Conservation (phyloP, 169 alveolate species). For the Cryptosporidium xiaoi region DNA sequence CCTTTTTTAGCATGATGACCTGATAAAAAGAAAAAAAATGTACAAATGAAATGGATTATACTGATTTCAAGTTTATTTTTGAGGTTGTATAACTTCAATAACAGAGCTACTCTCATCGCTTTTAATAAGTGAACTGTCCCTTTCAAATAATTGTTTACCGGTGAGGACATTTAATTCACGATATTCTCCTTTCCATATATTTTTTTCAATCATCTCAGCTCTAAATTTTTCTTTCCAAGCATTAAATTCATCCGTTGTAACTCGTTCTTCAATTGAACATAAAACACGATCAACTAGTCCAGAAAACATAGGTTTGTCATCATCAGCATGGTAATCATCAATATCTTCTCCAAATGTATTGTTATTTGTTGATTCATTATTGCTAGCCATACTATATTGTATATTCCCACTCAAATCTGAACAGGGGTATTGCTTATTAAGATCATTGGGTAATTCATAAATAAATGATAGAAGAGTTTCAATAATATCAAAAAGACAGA, state of each 20-base stretch:
- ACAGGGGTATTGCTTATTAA: background rate
- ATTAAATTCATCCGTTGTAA: slow-evolving; percentile 34
- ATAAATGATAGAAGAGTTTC: slow-evolving; percentile 31
- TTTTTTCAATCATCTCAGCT: slow-evolving; percentile 64
- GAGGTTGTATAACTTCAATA: background rate
- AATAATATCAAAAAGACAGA: slow-evolving; percentile 57
- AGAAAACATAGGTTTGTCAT: slow-evolving; percentile 9
- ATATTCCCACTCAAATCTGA: background rate
- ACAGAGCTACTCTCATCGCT: slow-evolving; percentile 17
- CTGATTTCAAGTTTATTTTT: too few species aligned
- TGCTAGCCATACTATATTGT: background rate
- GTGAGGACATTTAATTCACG: slow-evolving; percentile 23
- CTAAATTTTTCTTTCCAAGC: slow-evolving; percentile 48
- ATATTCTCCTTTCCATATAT: slow-evolving; percentile 49
- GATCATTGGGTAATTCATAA: slow-evolving; percentile 5
- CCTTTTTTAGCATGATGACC: too few species aligned
- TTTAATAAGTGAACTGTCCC: slow-evolving; percentile 30
- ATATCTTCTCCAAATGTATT: background rate
- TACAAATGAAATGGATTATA: too few species aligned
- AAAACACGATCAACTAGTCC: slow-evolving; percentile 22
- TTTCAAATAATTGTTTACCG: slow-evolving; percentile 63
- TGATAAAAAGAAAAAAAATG: too few species aligned
- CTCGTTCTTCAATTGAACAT: slow-evolving; percentile 57
- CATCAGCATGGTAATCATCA: background rate
- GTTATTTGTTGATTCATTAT: background rate